Percentiles rank a stretch among this genome's conserved stretches.
phyloP scores from a whole-genome alignment of 2,329 filamentous ascomycete species.

The Clonostachys byssicola region DNA sequence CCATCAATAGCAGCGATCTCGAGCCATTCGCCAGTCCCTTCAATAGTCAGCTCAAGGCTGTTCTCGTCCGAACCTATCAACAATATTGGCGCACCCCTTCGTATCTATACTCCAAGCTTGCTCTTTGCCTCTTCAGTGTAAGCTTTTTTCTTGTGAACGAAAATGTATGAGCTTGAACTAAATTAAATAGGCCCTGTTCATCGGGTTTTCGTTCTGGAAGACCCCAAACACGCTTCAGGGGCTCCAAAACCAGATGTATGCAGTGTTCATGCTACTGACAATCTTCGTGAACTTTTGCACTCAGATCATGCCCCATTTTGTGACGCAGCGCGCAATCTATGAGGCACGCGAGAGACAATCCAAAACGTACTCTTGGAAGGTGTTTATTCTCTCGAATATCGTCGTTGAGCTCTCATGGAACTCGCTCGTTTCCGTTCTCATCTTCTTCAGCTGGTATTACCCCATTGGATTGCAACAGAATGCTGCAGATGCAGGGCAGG shows the following conservation, averaged over 20 bases:
- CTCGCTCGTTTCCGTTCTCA: not conserved
- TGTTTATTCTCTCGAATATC: constrained; percentile 53
- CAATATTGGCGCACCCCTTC: constrained; percentile 39
- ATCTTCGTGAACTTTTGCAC: constrained; percentile 71
- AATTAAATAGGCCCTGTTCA: constrained; percentile 58
- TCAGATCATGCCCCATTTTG: constrained; percentile 30
- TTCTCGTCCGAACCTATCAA: constrained; percentile 26
- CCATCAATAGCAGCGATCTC: constrained; percentile 35
- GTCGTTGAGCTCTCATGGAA: constrained; percentile 8
- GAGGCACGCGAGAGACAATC: constrained; percentile 65
- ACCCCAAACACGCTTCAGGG: constrained; percentile 61
- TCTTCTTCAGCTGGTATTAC: constrained; percentile 63
- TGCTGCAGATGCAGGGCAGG: constrained; percentile 43
- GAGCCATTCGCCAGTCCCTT: constrained; percentile 19
- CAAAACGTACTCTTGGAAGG: constrained; percentile 65
- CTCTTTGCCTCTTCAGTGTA: constrained; percentile 27
- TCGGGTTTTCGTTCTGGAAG: constrained; percentile 74
- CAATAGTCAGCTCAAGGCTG: constrained; percentile 20
- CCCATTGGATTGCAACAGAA: constrained; percentile 61
- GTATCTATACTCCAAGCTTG: constrained; percentile 56
- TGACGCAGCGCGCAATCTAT: constrained; percentile 56
- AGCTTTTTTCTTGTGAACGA: constrained; percentile 61
- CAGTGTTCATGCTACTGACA: constrained; percentile 58
- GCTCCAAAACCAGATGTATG: constrained; percentile 77
- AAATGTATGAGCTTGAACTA: too few relatives aligned